phyloP scores from a whole-genome alignment of 139 green algal genomes.

The Tetraselmis chui region DNA sequence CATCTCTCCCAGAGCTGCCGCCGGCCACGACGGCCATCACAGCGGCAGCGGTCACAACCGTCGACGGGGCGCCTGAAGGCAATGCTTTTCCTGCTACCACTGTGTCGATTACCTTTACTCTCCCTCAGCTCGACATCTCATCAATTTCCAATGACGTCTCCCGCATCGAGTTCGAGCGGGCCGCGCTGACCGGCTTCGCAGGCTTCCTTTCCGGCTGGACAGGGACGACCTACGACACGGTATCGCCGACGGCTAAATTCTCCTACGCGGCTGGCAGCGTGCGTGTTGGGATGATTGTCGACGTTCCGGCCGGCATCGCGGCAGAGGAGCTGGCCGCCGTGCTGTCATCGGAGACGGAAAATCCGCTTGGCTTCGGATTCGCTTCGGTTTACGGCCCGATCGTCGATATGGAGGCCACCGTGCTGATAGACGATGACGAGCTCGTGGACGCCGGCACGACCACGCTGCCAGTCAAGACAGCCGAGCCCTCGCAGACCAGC shows the following conservation, averaged over 20 bases:
- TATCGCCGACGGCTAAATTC: not conserved
- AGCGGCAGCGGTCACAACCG: not conserved
- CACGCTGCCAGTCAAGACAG: not conserved
- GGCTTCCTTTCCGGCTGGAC: not conserved
- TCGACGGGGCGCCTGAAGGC: not conserved
- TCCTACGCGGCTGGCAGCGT: not conserved
- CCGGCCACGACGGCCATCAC: not conserved
- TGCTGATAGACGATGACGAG: too few species aligned
- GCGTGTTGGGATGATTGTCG: not conserved
- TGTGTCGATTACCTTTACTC: not conserved
- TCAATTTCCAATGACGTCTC: not conserved
- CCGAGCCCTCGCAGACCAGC: not conserved
- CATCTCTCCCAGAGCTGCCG: not conserved
- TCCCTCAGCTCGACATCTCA: not conserved
- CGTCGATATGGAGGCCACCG: not conserved
- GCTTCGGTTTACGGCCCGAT: not conserved
- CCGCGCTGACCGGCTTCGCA: not conserved
- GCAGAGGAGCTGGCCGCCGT: not conserved
- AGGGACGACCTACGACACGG: not conserved
- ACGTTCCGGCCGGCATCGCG: not conserved
- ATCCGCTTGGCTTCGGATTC: not conserved
- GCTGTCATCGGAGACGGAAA: not conserved
- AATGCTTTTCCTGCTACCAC: not conserved
- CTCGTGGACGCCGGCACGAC: not conserved
- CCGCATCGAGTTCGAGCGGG: not conserved